Evolutionary conservation across 345 rosid species (phyloP).

Genomic region (Isatis tinctoria): DNA sequence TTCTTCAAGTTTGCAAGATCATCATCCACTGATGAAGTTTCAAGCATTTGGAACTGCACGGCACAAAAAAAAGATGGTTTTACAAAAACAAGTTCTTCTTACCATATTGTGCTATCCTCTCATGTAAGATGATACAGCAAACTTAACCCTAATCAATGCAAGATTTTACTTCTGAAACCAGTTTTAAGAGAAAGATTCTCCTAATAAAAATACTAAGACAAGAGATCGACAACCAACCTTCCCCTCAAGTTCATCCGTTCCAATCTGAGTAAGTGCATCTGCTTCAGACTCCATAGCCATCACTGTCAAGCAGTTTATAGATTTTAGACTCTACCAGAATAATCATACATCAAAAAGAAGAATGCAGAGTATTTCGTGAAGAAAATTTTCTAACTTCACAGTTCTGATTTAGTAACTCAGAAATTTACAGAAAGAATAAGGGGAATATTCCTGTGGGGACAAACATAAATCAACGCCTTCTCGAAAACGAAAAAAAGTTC

Average conservation of each 20-base stretch:
- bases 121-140: not conserved
- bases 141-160: not conserved
- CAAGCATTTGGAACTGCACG: slow-evolving; percentile 46
- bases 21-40: slow-evolving; percentile 54
- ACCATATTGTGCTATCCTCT: slow-evolving; percentile 2
- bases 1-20: slow-evolving; percentile 48
- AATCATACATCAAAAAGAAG: not conserved
- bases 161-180: not conserved
- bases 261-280: slow-evolving; percentile 46
- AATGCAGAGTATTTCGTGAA: not conserved
- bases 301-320: slow-evolving; percentile 31
- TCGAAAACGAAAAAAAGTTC: not conserved
- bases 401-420: not conserved
- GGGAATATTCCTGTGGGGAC: not conserved
- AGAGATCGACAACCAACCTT: slow-evolving; percentile 36
- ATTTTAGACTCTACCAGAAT: slow-evolving; percentile 3
- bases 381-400: not conserved
- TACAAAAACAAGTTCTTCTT: not conserved
- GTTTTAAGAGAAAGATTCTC: slow-evolving; percentile 17
- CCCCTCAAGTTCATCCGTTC: slow-evolving; percentile 52
- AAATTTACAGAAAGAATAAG: not conserved
- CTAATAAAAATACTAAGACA: slow-evolving; percentile 30
- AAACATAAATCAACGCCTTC: not conserved
- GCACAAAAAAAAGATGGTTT: not conserved
- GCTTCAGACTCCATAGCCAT: slow-evolving; percentile 58